phyloP scores from a whole-genome alignment of 108 stramenopile genomes.

The Fistulifera solaris region DNA sequence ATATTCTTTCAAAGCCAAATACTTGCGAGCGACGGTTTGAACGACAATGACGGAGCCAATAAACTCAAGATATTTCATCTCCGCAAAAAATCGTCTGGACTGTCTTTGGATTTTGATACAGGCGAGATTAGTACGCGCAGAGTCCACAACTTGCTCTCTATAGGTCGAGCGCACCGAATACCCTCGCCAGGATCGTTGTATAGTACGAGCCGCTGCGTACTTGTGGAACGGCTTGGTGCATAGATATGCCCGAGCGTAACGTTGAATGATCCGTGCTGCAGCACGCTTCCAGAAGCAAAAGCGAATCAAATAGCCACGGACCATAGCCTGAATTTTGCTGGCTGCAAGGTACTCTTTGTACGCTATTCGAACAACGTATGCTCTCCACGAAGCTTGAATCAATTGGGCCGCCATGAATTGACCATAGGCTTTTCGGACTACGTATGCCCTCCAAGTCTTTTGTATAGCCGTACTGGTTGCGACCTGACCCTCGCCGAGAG shows the following conservation, averaged over 20 bases:
- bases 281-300: not conserved
- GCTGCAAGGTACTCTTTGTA: conserved; percentile 31
- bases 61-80: not conserved
- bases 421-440: not conserved
- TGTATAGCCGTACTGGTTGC: not conserved
- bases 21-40: conserved; percentile 35
- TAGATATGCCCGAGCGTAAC: too few species aligned
- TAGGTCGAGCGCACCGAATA: conserved; percentile 1
- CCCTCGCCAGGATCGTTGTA: conserved; percentile 9
- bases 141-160: not conserved
- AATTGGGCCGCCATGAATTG: not conserved
- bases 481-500: conserved; percentile 1
- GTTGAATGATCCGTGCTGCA: not conserved
- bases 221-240: too few species aligned
- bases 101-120: not conserved
- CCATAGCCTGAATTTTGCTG: conserved; percentile 22
- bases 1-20: conserved; percentile 5
- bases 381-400: conserved; percentile 26
- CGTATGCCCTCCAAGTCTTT: not conserved
- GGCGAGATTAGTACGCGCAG: not conserved
- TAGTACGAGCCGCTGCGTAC: conserved; percentile 6
- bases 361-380: conserved; percentile 4
- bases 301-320: not conserved
- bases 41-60: conserved; percentile 46
- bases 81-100: not conserved